Evolutionary conservation across 805 yeast species (phyloP).

Genomic region (Naumovozyma castellii): DNA sequence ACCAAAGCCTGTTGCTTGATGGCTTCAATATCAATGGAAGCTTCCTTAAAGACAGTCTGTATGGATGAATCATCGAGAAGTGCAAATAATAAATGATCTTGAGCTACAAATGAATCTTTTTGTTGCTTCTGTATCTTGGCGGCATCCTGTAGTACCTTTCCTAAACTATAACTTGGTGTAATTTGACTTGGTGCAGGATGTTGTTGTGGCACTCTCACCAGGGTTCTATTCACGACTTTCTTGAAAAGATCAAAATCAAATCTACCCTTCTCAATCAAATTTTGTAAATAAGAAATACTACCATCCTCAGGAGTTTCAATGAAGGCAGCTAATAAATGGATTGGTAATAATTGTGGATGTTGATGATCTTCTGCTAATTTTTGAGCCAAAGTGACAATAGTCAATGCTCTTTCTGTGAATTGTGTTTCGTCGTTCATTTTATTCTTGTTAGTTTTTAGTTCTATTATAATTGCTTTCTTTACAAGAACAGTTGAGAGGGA

Average conservation of each 20-base stretch:
- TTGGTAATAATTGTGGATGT: constrained; percentile 76
- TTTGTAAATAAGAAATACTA: constrained; percentile 60
- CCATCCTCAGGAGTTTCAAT: constrained; percentile 49
- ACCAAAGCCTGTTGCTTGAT: constrained; percentile 68
- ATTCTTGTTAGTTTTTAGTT: not conserved
- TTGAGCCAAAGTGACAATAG: constrained; percentile 67
- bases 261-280: constrained; percentile 75
- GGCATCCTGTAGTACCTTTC: constrained; percentile 65
- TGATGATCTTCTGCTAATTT: constrained; percentile 76
- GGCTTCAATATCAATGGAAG: constrained; percentile 55
- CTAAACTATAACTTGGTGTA: constrained; percentile 65
- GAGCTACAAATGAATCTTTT: constrained; percentile 86
- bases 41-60: constrained; percentile 62
- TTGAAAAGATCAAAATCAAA: constrained; percentile 78
- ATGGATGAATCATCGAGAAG: constrained; percentile 70
- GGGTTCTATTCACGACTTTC: constrained; percentile 66
- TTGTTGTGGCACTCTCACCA: constrained; percentile 82
- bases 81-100: constrained; percentile 85
- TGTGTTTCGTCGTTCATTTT: constrained; percentile 45
- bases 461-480: too few species aligned
- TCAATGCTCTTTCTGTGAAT: constrained; percentile 89
- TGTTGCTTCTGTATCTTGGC: constrained; percentile 73
- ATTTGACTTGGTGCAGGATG: constrained; percentile 81
- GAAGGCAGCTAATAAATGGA: constrained; percentile 89
- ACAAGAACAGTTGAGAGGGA: too few species aligned